These are phyloP conservation scores for Neofusicoccum ribis DNA, from an alignment of 2,329 filamentous ascomycete genomes.

Conservation along the genomic window DNA sequence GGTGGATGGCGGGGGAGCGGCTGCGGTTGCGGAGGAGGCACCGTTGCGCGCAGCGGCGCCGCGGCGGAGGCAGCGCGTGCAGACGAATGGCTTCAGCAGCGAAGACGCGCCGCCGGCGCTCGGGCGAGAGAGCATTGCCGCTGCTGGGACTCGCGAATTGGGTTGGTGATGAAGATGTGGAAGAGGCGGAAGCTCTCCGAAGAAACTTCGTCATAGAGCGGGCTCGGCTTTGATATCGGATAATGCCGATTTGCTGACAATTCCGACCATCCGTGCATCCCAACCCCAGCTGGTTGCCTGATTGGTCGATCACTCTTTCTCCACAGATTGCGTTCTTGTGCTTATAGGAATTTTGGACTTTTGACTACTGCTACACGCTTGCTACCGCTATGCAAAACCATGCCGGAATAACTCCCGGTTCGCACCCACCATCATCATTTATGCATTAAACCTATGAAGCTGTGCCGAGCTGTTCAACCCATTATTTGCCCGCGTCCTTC, in stretches of 20 bases:
- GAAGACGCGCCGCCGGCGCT: neutral
- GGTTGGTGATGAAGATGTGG: neutral
- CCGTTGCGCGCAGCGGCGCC: neutral
- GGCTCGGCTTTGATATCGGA: slow-evolving; percentile 10
- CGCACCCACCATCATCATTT: neutral
- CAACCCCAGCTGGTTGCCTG: neutral
- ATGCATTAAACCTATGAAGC: neutral
- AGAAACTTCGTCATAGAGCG: slow-evolving; percentile 15
- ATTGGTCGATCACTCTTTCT: neutral
- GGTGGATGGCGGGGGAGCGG: neutral
- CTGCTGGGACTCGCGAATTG: neutral
- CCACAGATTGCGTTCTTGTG: neutral
- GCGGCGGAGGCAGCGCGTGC: slow-evolving; percentile 10
- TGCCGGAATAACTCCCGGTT: neutral
- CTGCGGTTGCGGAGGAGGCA: neutral
- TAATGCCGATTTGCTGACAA: slow-evolving; percentile 17
- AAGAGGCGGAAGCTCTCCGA: neutral
- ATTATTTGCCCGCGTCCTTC: slow-evolving; percentile 31
- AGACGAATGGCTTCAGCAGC: neutral
- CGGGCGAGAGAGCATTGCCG: slow-evolving; percentile 4
- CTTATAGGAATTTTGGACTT: neutral
- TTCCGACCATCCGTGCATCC: neutral
- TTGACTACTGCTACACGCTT: neutral
- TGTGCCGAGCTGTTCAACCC: neutral
- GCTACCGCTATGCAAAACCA: slow-evolving; percentile 1